Base-by-base conservation (phyloP, 805 yeast species). In the Myxozyma melibiosi region DNA sequence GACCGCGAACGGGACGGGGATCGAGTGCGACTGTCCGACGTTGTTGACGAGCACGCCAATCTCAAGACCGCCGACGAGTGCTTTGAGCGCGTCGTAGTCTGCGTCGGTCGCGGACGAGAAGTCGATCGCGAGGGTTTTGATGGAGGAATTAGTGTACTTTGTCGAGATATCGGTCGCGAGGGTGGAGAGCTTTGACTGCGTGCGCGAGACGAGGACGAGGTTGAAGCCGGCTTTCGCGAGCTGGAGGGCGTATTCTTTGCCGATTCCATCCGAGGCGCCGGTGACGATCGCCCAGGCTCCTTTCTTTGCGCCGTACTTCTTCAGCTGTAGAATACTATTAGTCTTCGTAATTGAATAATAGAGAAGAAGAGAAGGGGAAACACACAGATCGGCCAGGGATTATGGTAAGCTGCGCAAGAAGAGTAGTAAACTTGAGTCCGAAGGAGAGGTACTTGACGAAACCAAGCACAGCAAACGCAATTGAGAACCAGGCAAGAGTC, bases 221-320 rank as follows among this genome's bases (percentile, higher is more conserved):
- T 90, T 91, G 71, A 91, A 86, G 1, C 96, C 96, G 63, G 80
- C 84, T 52, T 79, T 73, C 11, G 98, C 99, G 73, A 94, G 79
- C 74, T 92, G 98, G 25, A 74, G 68, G 1, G 97, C 85, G 69
- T 82, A 94, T 71, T 94, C 96, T 70, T 91, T 90, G 56, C 99
- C 99, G 68, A 94, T 86, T 34, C 99, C 99, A 71, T 94, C 98
- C 46, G 97, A 89, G 2, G 97, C 95, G 57, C 99, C 99, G 5
- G 99, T 94, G 16, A 94, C 81, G 31, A 94, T 87, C n/a, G 97
- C 97, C 92, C 97, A 94, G 39, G 81, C 77, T 27, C 86, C 86
- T 49, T 74, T 73, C 13, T 77, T 76, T 27, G 92, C 86, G n/a
- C 97, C 96, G 68, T 90, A 90, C 69, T 82, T 84, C 40, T 71